These are phyloP conservation scores for Dactylorhiza incarnata DNA, from an alignment of 106 monocot genomes.

Conservation along the genomic window DNA sequence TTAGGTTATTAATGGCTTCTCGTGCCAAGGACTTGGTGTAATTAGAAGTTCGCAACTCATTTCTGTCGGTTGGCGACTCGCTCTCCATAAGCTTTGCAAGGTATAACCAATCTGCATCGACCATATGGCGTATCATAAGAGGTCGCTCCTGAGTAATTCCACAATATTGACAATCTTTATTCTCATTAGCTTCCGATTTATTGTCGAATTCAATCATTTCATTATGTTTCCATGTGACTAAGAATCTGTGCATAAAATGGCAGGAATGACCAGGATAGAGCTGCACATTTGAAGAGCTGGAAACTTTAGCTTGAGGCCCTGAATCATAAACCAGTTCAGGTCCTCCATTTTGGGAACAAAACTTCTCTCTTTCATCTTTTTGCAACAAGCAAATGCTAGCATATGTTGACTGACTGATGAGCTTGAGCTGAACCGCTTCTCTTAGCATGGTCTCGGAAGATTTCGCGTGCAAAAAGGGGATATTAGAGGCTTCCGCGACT, in stretches of 20 bases:
- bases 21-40: constrained; percentile 41
- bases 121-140: constrained; percentile 54
- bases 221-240: constrained; percentile 48
- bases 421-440: constrained; percentile 51
- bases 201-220: neutral
- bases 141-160: constrained; percentile 5
- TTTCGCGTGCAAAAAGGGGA: constrained; percentile 38
- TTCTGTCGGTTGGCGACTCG: neutral
- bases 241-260: constrained; percentile 75
- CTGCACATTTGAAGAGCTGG: constrained; percentile 11
- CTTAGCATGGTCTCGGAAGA: constrained; percentile 40
- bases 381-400: constrained; percentile 42
- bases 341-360: constrained; percentile 26
- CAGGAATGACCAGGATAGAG: constrained; percentile 45
- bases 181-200: constrained; percentile 5
- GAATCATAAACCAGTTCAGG: neutral
- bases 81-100: constrained; percentile 40
- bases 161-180: constrained; percentile 44
- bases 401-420: constrained; percentile 69
- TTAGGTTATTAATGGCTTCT: constrained; percentile 48
- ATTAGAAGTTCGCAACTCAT: constrained; percentile 1
- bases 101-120: constrained; percentile 93
- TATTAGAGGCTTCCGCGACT: constrained; percentile 14
- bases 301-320: constrained; percentile 10
- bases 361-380: constrained; percentile 49